Evolutionary conservation across 192 early-diverging fungal genomes (phyloP), one percentile per base, ranked within the genome.

Genomic region (Cetraspora pellucida): DNA sequence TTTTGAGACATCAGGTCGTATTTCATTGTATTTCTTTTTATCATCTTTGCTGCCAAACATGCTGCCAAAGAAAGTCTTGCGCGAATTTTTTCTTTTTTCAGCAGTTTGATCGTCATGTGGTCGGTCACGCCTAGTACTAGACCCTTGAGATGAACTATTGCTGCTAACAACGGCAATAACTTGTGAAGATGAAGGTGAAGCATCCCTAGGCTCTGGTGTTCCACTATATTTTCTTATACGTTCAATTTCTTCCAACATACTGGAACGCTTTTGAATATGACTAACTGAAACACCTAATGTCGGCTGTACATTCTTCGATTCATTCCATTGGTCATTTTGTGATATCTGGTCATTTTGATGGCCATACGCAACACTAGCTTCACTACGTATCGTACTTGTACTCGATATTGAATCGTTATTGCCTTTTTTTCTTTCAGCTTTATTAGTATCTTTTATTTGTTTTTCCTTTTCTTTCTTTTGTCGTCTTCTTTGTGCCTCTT

Each of bases 401-500:
- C 43, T 65, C 19, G 63, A 43, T 44, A 65, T 21, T 31, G 63
- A 65, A 27, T 74, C 57, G 17, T 58, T 72, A 14, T 25, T 60
- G n/a, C 31, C 31, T 27, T 61, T 74, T 43, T 60, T 74, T 55
- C 61, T 72, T 19, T 80, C 77, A 21, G 60, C 49, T 11, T 72
- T 80, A 8, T 61, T 67, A 3, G 77, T 74, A 10, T 79, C 77
- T 65, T 79, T 77, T 28, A 79, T 54, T 25, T 81, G 71, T 27
- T 66, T 80, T 31, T 79, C 77, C 21, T 27, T 64, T 10, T 57
- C 28, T 8, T 76, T 80, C n/a, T 58, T 70, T 45, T 69, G 52
- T 58, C 71, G 77, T 27, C 27, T 82, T 54, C 2, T 57, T 27
- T 50, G 77, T 77, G 28, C 81, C 77, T 78, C 79, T 75, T 49